Percentiles rank a stretch among this genome's conserved stretches.
phyloP scores from a whole-genome alignment of 176 grass and related monocot species.

The Oryza meridionalis region DNA sequence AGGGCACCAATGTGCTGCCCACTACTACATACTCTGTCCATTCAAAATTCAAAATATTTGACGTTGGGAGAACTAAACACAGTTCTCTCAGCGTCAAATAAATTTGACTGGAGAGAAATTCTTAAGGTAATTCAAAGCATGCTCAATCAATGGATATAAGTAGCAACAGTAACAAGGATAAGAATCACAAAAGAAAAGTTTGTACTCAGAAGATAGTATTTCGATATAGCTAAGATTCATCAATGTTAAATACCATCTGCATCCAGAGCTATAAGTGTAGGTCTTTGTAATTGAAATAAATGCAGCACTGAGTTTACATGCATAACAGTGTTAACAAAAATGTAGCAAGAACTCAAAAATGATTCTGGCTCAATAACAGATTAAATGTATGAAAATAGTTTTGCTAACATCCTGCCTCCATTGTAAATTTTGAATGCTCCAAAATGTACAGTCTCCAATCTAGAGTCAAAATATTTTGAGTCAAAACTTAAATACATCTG shows the following conservation, averaged over 20 bases:
- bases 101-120: neutral
- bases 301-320: neutral
- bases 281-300: neutral
- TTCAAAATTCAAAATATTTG: too few relatives aligned
- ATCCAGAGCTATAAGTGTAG: neutral
- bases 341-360: neutral
- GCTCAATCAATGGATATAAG: conserved; percentile 6
- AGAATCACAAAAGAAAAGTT: neutral
- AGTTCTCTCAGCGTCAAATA: too few relatives aligned
- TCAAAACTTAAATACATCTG: conserved; percentile 5
- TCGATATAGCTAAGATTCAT: neutral
- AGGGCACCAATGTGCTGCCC: neutral
- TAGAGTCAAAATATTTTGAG: neutral
- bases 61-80: too few relatives aligned
- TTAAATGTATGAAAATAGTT: neutral
- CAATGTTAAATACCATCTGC: neutral
- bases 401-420: neutral
- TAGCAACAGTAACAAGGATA: neutral
- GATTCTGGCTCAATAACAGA: neutral
- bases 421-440: neutral
- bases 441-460: neutral
- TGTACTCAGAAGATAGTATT: neutral
- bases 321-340: neutral
- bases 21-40: neutral
- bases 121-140: neutral